These are phyloP conservation scores for Syzygium oleosum DNA, from an alignment of 345 rosid genomes.

Conservation along the genomic window DNA sequence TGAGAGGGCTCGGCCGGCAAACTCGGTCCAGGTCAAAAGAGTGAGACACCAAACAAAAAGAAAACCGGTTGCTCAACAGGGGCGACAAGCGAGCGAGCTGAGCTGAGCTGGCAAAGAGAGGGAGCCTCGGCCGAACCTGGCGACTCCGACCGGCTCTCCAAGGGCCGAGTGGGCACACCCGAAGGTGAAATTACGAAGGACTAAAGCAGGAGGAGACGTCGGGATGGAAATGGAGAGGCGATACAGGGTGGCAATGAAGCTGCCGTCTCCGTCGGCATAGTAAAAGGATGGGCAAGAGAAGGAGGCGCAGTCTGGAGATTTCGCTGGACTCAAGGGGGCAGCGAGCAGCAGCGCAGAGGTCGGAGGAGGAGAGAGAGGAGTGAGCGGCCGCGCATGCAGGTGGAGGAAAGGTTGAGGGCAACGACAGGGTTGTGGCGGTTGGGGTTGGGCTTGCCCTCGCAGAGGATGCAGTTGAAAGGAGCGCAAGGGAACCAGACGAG, in stretches of 20 bases:
- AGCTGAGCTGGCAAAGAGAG: constrained; percentile 58
- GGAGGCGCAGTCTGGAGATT: constrained; percentile 47
- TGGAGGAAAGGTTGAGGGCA: constrained; percentile 29
- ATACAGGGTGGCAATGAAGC: constrained; percentile 56
- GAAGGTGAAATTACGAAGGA: constrained; percentile 62
- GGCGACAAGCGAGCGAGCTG: constrained; percentile 63
- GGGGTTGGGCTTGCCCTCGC: constrained; percentile 53
- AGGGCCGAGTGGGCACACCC: constrained; percentile 85
- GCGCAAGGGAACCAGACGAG: constrained; percentile 94
- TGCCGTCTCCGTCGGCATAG: constrained; percentile 94
- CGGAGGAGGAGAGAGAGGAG: constrained; percentile 56
- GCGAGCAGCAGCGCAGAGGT: constrained; percentile 70
- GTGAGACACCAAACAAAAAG: constrained; percentile 84
- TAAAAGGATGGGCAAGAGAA: constrained; percentile 76
- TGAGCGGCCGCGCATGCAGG: constrained; percentile 84
- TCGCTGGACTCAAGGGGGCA: constrained; percentile 81
- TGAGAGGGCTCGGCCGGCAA: no score
- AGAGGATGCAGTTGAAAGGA: constrained; percentile 83
- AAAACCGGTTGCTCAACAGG: constrained; percentile 63
- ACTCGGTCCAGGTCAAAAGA: constrained; percentile 77
- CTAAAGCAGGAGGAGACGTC: constrained; percentile 21
- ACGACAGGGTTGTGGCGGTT: constrained; percentile 15
- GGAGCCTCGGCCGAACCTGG: constrained; percentile 84
- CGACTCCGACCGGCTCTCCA: constrained; percentile 90
- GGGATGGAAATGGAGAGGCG: constrained; percentile 49